Conservation (phyloP, 176 grass and related monocot species). For the Calamus simplicifolius region DNA sequence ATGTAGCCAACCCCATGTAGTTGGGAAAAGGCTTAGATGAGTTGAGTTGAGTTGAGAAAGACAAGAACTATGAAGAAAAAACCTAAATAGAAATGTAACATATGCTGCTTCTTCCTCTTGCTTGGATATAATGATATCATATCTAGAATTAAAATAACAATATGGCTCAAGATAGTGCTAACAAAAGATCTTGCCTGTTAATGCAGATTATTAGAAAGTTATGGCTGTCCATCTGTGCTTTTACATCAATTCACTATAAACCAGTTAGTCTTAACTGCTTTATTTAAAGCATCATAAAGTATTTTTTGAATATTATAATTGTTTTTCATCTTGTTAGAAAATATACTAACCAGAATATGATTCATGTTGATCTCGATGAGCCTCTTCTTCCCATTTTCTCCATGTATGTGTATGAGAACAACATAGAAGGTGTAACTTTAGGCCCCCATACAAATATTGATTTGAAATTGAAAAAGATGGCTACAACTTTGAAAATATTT, state of each 20-base stretch:
- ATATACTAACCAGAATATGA: constrained; percentile 51
- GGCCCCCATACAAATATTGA: neutral
- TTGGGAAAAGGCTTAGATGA: no score
- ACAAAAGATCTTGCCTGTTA: no score
- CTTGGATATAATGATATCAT: no score
- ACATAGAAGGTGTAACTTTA: constrained; percentile 5
- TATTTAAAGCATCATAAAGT: neutral
- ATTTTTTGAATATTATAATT: neutral
- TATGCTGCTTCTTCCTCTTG: no score
- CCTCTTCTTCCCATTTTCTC: constrained; percentile 99
- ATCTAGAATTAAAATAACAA: no score
- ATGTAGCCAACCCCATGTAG: no score
- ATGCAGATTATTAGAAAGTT: no score
- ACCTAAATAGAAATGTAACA: no score
- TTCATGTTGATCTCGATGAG: constrained; percentile 68
- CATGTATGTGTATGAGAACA: constrained; percentile 66
- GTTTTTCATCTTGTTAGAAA: neutral
- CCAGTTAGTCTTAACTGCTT: neutral
- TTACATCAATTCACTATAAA: neutral
- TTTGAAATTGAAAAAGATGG: neutral
- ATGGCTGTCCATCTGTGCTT: neutral
- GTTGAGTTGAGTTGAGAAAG: no score
- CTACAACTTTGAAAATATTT: no score
- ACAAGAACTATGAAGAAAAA: no score
- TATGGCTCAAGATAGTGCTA: no score